Base-by-base conservation (phyloP, 306 rosid species). In the Parietaria judaica region DNA sequence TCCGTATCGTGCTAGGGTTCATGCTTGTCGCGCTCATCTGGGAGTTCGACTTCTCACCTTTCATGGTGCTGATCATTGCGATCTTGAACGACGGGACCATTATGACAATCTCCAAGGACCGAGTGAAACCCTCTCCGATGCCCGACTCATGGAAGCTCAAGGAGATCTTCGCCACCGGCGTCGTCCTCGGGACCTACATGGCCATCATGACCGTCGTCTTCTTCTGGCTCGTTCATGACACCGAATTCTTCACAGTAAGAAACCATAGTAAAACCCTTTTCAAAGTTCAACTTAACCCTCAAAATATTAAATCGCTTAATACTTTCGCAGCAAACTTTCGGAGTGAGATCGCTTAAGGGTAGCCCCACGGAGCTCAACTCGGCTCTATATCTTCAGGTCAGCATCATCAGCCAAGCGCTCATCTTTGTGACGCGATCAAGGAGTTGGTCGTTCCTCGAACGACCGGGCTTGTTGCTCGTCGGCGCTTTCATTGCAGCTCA, bases 121-220 rank as follows among this genome's bases (percentile, higher is more conserved):
- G 88, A 47, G 97, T 90, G 62, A 87, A 72, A 66, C 95, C 97
- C 49, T 90, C 97, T n/a, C 97, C 94, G 38, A 10, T 84, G 12
- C 97, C 97, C 3, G 97, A 90, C 66, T 90, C 97, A 66, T 90
- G 97, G 97, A 90, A 87, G 73, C 94, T 90, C 17, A 79, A 84
- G 15, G 97, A 90, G 69, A 90, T 90, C 53, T 90, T 90, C 14
- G 88, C 85, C 35, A 90, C 94, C 0, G 97, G 97, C 13, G 3
- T 87, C 59, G 81, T 90, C 64, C 95, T 90, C 41, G 97, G 97
- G 43, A 31, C 90, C 66, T 90, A 90, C 88, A 79, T 86, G 95
- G 95, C 97, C 55, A 12, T 90, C 71, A 78, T 83, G 74, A 82
- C 94, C 7, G 95, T 71, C 3, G 52, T 83, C 60, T 90, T 90